A percentile compares a stretch with the other conserved stretches of the same genome.
phyloP scores from a whole-genome alignment of 2,329 filamentous ascomycete species.

The Lachnellula subtilissima region DNA sequence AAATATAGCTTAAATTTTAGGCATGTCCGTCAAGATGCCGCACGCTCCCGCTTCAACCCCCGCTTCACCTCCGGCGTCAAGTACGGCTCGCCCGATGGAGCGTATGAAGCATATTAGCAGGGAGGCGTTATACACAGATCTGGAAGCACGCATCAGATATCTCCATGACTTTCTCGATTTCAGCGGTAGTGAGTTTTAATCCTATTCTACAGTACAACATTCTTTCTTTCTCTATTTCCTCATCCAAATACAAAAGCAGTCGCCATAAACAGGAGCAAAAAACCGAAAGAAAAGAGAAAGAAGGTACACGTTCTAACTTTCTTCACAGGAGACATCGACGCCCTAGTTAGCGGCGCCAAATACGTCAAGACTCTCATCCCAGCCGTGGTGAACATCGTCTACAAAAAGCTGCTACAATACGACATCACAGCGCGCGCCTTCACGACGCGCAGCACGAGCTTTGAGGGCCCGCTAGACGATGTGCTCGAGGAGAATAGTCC shows the following conservation, averaged over 20 bases:
- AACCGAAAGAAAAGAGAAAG: no score
- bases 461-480: conserved; percentile 53
- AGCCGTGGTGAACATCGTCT: conserved; percentile 77
- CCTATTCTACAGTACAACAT: no score
- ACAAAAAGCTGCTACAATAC: conserved; percentile 73
- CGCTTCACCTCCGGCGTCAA: no score
- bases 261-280: no score
- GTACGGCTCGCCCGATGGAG: no score
- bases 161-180: conserved; percentile 26
- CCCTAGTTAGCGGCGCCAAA: conserved; percentile 20
- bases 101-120: conserved; percentile 16
- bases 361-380: conserved; percentile 58
- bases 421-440: conserved; percentile 78
- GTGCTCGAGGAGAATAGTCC: conserved; percentile 34
- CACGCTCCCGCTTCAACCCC: no score
- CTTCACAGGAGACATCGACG: conserved; percentile 20
- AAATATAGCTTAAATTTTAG: no score
- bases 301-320: background rate
- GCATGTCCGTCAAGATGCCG: no score
- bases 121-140: conserved; percentile 17
- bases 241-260: no score
- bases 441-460: conserved; percentile 54
- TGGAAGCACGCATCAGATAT: conserved; percentile 26
- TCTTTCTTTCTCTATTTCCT: no score
- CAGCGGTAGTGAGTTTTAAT: conserved; percentile 8